Evolutionary conservation across 73 alveolate genomes (phyloP).

Genomic region (Paramecium bursaria): DNA sequence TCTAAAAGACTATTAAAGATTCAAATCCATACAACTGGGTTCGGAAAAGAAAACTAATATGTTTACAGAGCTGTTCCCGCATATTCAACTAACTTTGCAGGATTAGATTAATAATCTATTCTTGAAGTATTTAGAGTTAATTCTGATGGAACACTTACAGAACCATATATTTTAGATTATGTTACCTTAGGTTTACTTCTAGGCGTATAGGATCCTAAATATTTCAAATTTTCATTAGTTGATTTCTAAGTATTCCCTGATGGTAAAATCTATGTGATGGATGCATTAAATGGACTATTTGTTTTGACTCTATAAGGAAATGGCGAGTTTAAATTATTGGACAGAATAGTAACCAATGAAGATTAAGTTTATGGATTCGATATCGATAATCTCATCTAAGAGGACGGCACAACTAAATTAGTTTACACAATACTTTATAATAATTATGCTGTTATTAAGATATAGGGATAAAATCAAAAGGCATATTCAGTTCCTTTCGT

Average conservation of each 20-base stretch:
- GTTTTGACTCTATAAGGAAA: conserved; percentile 26
- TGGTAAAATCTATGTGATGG: conserved; percentile 14
- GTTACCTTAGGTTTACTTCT: conserved; percentile 17
- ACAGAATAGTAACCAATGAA: neutral
- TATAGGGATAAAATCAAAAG: neutral
- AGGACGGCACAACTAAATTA: conserved; percentile 42
- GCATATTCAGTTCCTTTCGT: neutral
- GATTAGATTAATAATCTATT: conserved; percentile 25
- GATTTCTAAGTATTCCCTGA: conserved; percentile 48
- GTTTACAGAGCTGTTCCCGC: conserved; percentile 40
- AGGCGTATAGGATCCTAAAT: conserved; percentile 16
- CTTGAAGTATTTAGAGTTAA: conserved; percentile 17
- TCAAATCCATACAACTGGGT: neutral
- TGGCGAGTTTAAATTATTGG: conserved; percentile 27
- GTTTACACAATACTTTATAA: conserved; percentile 2
- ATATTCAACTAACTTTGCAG: conserved; percentile 27
- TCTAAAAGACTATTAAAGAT: neutral
- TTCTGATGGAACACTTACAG: neutral
- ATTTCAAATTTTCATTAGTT: neutral
- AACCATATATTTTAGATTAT: conserved; percentile 28
- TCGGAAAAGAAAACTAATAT: conserved; percentile 37
- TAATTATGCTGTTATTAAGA: neutral
- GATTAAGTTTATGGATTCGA: conserved; percentile 51
- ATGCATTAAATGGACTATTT: conserved; percentile 24
- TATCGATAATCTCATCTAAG: conserved; percentile 3